These are phyloP conservation scores for Bonia amplexicaulis DNA, from an alignment of 176 grass and related monocot species.

Conservation along the genomic window DNA sequence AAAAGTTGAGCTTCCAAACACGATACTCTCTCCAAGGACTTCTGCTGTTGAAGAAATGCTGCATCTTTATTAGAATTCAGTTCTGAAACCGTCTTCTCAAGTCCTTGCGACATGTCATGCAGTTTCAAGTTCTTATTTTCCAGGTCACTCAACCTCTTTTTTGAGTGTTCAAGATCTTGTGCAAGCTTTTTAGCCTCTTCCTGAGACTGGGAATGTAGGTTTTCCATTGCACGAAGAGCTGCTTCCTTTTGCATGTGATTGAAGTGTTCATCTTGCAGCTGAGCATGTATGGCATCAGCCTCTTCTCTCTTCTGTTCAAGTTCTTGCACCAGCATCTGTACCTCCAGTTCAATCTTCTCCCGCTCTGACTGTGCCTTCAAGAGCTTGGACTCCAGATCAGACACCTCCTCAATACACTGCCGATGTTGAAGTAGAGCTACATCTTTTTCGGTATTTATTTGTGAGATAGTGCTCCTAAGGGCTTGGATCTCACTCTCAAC, in stretches of 20 bases:
- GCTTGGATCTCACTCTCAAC: conserved; percentile 43
- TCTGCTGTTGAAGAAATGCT: conserved; percentile 26
- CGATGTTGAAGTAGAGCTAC: conserved; percentile 17
- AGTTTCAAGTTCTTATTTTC: conserved; percentile 19
- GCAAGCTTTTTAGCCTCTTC: conserved; percentile 24
- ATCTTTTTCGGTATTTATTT: conserved; percentile 13
- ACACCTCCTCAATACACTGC: neutral
- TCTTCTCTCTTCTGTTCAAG: conserved; percentile 27
- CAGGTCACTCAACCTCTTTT: conserved; percentile 8
- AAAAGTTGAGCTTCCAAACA: conserved; percentile 20
- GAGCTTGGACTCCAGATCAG: conserved; percentile 21
- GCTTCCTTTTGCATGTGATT: conserved; percentile 22
- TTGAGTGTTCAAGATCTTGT: conserved; percentile 21
- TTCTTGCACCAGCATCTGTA: conserved; percentile 28
- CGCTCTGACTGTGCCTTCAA: conserved; percentile 10
- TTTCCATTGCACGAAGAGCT: conserved; percentile 24
- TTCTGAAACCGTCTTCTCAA: conserved; percentile 5
- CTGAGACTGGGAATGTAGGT: conserved; percentile 17
- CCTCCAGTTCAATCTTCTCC: conserved; percentile 31
- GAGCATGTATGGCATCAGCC: neutral
- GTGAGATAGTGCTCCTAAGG: conserved; percentile 20
- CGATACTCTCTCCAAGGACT: conserved; percentile 18
- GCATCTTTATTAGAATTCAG: conserved; percentile 11
- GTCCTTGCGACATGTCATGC: neutral
- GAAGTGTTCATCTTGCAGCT: conserved; percentile 22